These are phyloP conservation scores for Liriodendron chinense DNA, from an alignment of 164 flowering plant genomes.

Conservation along the genomic window DNA sequence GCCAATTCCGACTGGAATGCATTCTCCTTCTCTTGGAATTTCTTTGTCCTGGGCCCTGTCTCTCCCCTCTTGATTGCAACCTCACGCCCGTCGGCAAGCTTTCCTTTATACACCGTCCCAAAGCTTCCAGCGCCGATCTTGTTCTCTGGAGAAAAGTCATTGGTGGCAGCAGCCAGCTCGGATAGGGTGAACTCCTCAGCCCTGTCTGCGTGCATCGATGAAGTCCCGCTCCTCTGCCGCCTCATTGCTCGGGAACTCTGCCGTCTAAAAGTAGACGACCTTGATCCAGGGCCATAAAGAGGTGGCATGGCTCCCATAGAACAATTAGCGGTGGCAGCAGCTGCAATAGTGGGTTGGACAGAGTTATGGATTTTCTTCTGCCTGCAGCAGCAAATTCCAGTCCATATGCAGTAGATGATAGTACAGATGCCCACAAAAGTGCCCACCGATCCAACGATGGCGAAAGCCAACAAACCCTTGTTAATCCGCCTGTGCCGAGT, in stretches of 20 bases:
- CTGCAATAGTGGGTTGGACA: constrained; percentile 80
- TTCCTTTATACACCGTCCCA: constrained; percentile 79
- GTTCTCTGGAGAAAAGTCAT: constrained; percentile 64
- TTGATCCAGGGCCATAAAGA: constrained; percentile 39
- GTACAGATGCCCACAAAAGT: constrained; percentile 53
- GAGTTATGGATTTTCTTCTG: constrained; percentile 83
- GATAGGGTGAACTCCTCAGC: constrained; percentile 75
- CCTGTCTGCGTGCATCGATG: constrained; percentile 67
- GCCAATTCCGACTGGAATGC: constrained; percentile 90
- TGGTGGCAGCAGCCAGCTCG: constrained; percentile 74
- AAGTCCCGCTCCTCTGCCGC: constrained; percentile 93
- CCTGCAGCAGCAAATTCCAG: constrained; percentile 67
- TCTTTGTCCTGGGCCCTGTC: constrained; percentile 38
- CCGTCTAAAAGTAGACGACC: constrained; percentile 69
- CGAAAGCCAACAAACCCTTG: constrained; percentile 62
- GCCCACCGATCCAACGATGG: constrained; percentile 79
- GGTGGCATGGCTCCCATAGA: constrained; percentile 28
- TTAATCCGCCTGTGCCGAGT: constrained; percentile 22
- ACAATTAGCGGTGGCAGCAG: constrained; percentile 16
- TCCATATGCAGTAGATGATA: constrained; percentile 65
- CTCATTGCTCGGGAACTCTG: constrained; percentile 70
- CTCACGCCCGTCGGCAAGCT: constrained; percentile 65
- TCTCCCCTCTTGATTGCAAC: constrained; percentile 95
- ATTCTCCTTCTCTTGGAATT: constrained; percentile 79
- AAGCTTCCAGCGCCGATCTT: constrained; percentile 91